Conservation (phyloP, 192 early-diverging fungal genomes). For the Pecoramyces ruminantium region DNA sequence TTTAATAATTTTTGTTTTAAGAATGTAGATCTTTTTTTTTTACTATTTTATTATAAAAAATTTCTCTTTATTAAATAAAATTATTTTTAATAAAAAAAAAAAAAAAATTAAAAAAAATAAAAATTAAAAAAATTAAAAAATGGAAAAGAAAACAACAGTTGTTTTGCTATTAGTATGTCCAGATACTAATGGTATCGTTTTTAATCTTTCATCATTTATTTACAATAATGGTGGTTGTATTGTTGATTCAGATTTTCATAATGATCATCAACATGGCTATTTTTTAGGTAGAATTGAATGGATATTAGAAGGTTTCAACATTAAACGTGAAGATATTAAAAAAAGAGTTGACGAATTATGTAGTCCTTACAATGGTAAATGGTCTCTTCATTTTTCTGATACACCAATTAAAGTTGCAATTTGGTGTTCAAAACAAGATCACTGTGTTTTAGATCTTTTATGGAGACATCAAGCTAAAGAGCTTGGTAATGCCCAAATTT, state of each 20-base stretch:
- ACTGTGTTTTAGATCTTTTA: conserved; percentile 1
- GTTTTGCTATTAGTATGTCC: neutral
- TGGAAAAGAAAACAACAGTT: neutral
- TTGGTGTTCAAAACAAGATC: conserved; percentile 4
- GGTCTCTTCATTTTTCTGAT: neutral
- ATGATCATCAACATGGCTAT: neutral
- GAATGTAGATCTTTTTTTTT: too few relatives aligned
- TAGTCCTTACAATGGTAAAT: neutral
- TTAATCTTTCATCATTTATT: neutral
- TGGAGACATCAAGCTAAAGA: neutral
- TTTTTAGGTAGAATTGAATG: conserved; percentile 2
- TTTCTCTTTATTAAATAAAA: too few relatives aligned
- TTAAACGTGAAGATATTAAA: neutral
- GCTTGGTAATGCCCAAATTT: neutral
- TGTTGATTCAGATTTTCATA: conserved; percentile 2
- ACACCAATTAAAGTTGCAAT: neutral
- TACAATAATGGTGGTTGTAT: neutral
- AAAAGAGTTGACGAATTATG: neutral
- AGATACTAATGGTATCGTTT: neutral
- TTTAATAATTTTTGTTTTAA: too few relatives aligned
- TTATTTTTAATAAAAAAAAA: too few relatives aligned
- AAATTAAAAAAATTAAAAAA: neutral
- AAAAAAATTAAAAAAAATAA: too few relatives aligned
- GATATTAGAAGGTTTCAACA: neutral
- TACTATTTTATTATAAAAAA: too few relatives aligned